Conservation (phyloP, 805 yeast genomes). For the Debaryomyces castellii region DNA sequence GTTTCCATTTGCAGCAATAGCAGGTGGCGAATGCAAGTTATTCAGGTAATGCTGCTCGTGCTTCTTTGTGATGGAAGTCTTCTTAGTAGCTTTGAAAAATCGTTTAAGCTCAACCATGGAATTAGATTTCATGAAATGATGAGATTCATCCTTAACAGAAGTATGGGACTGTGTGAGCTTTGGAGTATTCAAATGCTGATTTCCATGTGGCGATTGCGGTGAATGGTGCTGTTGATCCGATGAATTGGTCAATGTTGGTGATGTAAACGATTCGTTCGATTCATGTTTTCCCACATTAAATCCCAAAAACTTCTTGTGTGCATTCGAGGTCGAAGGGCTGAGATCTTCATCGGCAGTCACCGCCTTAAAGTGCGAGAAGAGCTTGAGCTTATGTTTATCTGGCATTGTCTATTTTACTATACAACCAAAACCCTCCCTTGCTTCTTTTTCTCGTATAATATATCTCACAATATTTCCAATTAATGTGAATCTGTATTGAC, state of each 20-base stretch:
- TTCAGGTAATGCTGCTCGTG: constrained; percentile 18
- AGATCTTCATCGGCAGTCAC: constrained; percentile 21
- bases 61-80: constrained; percentile 17
- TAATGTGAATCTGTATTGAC: background rate
- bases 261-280: constrained; percentile 32
- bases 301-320: constrained; percentile 34
- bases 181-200: constrained; percentile 3
- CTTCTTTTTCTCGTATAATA: background rate
- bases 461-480: background rate
- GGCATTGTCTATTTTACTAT: constrained; percentile 27
- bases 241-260: constrained; percentile 36
- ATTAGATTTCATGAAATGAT: constrained; percentile 32
- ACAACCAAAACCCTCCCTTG: background rate
- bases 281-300: constrained; percentile 43
- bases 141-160: constrained; percentile 22
- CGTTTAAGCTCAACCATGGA: constrained; percentile 74
- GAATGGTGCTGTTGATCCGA: constrained; percentile 20
- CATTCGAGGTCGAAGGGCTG: constrained; percentile 31
- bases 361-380: constrained; percentile 39
- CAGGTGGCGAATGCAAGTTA: constrained; percentile 31
- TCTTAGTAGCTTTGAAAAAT: constrained; percentile 62
- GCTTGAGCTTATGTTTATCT: constrained; percentile 43
- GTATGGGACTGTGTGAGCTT: constrained; percentile 12
- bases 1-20: constrained; percentile 15
- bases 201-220: constrained; percentile 4